Conservation (phyloP, 1,139 yeast genomes). For the Saccharomyces uvarum region DNA sequence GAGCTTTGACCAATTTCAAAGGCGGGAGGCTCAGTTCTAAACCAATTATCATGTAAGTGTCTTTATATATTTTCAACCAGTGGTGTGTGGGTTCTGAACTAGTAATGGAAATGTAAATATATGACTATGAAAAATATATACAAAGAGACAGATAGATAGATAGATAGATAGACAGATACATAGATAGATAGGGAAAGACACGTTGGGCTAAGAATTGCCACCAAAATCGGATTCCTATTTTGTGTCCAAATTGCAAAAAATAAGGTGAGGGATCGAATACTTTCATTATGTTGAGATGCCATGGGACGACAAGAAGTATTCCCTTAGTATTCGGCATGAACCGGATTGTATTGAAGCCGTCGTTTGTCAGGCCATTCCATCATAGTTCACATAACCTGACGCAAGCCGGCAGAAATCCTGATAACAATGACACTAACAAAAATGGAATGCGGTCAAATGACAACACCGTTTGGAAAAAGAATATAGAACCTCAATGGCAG, state of each 20-base stretch:
- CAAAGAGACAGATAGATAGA: background rate
- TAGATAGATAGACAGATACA: background rate
- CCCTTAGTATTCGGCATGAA: background rate
- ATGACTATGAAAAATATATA: background rate
- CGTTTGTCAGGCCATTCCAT: background rate
- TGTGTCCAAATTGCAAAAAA: background rate
- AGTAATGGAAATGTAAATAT: background rate
- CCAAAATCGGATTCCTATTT: background rate
- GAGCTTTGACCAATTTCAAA: constrained; percentile 63
- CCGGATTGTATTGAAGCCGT: background rate
- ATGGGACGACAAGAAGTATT: background rate
- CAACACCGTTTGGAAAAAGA: background rate
- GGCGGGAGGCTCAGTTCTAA: constrained; percentile 52
- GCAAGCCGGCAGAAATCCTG: background rate
- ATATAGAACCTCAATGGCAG: background rate
- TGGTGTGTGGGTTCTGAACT: background rate
- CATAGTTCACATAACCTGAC: background rate
- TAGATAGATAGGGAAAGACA: background rate
- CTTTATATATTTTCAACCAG: background rate
- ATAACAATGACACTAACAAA: background rate
- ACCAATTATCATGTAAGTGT: constrained; percentile 30
- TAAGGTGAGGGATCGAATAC: background rate
- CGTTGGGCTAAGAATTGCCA: no score
- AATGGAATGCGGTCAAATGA: background rate
- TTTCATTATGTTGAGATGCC: background rate